A percentile compares a stretch with the other conserved stretches of the same genome.
Conservation (phyloP, 2,329 filamentous ascomycete species). For the Blumeriella jaapii region DNA sequence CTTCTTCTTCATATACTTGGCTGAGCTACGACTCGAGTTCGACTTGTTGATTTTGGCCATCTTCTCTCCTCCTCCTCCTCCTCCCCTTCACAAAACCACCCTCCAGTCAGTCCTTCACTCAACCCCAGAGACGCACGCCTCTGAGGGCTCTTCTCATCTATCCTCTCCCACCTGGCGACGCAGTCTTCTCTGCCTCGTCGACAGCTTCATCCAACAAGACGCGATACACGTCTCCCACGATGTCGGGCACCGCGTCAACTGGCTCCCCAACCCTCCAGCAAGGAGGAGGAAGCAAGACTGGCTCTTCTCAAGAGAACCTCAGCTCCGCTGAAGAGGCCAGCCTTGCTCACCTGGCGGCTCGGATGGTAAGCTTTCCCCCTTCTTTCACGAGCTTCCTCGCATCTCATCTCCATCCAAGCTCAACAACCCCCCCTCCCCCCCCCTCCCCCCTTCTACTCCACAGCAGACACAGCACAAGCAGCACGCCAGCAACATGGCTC, state of each 20-base stretch:
- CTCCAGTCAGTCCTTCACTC: no score
- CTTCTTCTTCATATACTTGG: slow-evolving; percentile 26
- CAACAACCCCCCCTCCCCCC: background rate
- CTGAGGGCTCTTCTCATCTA: slow-evolving; percentile 20
- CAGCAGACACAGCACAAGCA: no score
- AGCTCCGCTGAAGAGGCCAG: slow-evolving; percentile 5
- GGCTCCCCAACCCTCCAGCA: slow-evolving; percentile 34
- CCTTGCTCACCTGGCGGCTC: slow-evolving; percentile 11
- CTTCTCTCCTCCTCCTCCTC: slow-evolving; percentile 5
- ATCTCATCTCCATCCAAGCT: background rate
- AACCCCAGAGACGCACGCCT: no score
- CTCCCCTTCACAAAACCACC: slow-evolving; percentile 20
- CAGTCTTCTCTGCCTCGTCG: slow-evolving; percentile 12
- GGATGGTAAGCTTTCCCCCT: slow-evolving; percentile 24
- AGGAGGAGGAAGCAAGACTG: slow-evolving; percentile 26
- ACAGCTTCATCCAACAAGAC: slow-evolving; percentile 5
- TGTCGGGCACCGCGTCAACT: slow-evolving; percentile 32
- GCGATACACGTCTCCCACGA: slow-evolving; percentile 21
- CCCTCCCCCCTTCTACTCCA: background rate
- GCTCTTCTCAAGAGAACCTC: slow-evolving; percentile 28
- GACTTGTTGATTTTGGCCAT: slow-evolving; percentile 18
- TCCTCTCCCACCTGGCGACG: slow-evolving; percentile 20
- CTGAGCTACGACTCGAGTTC: slow-evolving; percentile 26
- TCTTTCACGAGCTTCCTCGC: background rate
- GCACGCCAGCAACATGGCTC: no score